Base-by-base conservation (phyloP, 306 rosid genomes). In the Cicer pinnatifidum region DNA sequence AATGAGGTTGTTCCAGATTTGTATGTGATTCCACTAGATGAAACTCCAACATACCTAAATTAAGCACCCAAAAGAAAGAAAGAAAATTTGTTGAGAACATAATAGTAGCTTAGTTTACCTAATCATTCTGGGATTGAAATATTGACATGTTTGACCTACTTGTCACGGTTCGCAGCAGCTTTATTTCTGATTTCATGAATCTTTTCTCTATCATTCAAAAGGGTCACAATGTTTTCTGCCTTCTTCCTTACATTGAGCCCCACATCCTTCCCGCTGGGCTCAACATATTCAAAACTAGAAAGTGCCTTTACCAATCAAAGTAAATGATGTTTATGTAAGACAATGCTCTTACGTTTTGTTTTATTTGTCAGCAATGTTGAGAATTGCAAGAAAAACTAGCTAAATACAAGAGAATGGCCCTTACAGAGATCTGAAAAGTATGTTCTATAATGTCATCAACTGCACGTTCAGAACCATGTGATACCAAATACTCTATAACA, bases 181-280 rank as follows among this genome's bases (percentile, higher is more conserved):
- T 95, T 95, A 75, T 84, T 88, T 89, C 99, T 91, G 69, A 73
- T 84, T 62, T 88, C 92, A 65, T 90, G 96, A 85, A 95, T 95
- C 83, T 95, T 95, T 7, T 95, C 99, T 84, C 85, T 95, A 80
- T 88, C 75, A 84, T 95, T 95, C 87, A 95, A 66, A 75, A 95
- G 97, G 75, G 86, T 83, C 12, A 72, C 89, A 47, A 95, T 90
- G 69, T 4, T 88, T 81, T 95, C 99, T 16, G 90, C 86, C 85
- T 95, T 95, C 88, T 91, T 95, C 82, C 99, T 88, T 75, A 95
- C 99, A 87, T 95, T 95, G 80, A 95, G 82, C 48, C 99, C 99
- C 79, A 75, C 51, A 80, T 95, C 99, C 90, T 95, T 95, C 82
- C 99, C 99, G 84, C 48, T 95, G 47, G 96, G 99, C 83, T 91